phyloP scores from a whole-genome alignment of 2,329 filamentous ascomycete genomes.

The Calonectria crousiana region DNA sequence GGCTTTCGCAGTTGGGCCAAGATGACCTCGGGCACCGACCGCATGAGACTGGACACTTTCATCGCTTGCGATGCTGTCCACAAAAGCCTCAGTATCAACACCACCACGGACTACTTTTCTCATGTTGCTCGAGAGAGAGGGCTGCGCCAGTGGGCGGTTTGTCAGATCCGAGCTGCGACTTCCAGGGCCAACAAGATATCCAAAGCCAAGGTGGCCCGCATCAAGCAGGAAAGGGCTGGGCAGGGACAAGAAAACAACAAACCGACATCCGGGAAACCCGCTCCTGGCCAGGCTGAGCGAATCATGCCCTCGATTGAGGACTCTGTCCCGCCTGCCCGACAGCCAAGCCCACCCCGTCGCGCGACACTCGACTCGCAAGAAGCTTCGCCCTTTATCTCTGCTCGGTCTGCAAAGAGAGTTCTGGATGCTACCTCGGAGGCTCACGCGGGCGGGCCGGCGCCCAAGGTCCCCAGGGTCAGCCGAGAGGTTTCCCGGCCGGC shows the following conservation, averaged over 20 bases:
- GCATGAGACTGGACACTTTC: neutral
- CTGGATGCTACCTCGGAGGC: neutral
- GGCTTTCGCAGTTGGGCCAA: slow-evolving; percentile 19
- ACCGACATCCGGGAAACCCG: neutral
- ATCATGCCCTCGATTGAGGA: neutral
- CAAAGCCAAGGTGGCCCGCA: neutral
- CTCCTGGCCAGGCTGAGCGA: neutral
- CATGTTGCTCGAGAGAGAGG: neutral
- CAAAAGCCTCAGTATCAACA: neutral
- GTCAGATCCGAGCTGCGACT: neutral
- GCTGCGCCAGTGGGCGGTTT: slow-evolving; percentile 13
- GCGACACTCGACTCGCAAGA: neutral
- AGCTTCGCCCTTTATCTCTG: neutral
- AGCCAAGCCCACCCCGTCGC: neutral
- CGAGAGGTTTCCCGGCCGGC: neutral
- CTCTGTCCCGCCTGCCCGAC: too few relatives aligned
- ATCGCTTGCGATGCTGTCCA: slow-evolving; percentile 16
- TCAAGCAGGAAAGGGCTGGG: neutral
- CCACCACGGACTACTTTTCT: neutral
- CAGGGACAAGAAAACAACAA: neutral
- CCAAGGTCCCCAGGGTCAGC: neutral
- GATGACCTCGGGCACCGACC: neutral
- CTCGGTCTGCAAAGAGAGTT: neutral
- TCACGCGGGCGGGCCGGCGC: neutral
- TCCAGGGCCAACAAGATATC: neutral